Conservation (phyloP, 1,284 basidiomycete genomes). For the Filobasidium uniguttulatum region DNA sequence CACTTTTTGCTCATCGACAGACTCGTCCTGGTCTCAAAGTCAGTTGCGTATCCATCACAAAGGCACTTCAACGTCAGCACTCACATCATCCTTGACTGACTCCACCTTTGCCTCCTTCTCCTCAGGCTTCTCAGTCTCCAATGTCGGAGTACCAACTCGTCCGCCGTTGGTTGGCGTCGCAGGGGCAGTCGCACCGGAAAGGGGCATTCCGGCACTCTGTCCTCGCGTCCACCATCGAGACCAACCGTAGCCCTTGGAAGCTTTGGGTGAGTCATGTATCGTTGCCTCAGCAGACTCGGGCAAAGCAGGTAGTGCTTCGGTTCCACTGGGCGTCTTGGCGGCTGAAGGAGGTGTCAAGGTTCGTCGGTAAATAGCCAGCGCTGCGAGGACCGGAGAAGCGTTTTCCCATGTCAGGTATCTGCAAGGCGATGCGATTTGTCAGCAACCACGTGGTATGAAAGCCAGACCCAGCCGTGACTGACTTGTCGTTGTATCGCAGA, state of each 20-base stretch:
- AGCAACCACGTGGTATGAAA: background rate
- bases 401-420: constrained; percentile 43
- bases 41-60: background rate
- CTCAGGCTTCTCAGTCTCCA: constrained; percentile 20
- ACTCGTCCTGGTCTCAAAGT: background rate
- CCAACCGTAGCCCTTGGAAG: constrained; percentile 30
- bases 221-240: constrained; percentile 31
- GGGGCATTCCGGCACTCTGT: constrained; percentile 14
- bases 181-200: constrained; percentile 1
- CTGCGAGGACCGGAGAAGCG: constrained; percentile 40
- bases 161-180: background rate
- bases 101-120: constrained; percentile 9
- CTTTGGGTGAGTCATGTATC: constrained; percentile 1
- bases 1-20: constrained; percentile 11
- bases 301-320: constrained; percentile 11
- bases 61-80: too few species aligned
- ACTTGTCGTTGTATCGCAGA: constrained; percentile 38
- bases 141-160: constrained; percentile 7
- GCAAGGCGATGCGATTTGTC: constrained; percentile 1
- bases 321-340: constrained; percentile 11
- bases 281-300: too few species aligned
- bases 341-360: constrained; percentile 30
- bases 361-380: constrained; percentile 39
- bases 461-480: constrained; percentile 6
- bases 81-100: constrained; percentile 1